A percentile compares a stretch with the other conserved stretches of the same genome.
phyloP scores from a whole-genome alignment of 148 eudicot genomes.

The Rhododendron vialii region DNA sequence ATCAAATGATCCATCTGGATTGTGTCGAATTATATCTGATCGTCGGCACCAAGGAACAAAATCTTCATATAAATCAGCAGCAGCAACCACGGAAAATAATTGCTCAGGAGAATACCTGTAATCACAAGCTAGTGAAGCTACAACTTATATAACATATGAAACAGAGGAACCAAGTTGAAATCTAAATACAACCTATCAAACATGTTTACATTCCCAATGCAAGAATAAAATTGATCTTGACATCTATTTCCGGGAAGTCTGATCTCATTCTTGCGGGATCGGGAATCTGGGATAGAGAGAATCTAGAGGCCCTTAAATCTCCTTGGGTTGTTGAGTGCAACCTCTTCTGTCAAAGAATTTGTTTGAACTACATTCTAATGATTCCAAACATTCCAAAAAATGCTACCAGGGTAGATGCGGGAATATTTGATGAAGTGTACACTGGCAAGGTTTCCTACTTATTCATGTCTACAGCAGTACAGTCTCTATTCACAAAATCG shows the following conservation, averaged over 20 bases:
- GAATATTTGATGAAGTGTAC: neutral
- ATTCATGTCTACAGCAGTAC: neutral
- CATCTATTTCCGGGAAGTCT: neutral
- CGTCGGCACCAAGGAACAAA: slow-evolving; percentile 92
- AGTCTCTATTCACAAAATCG: neutral
- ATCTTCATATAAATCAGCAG: slow-evolving; percentile 84
- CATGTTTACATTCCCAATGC: slow-evolving; percentile 8
- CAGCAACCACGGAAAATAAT: slow-evolving; percentile 86
- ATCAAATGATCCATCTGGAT: slow-evolving; percentile 86
- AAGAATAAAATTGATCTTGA: neutral
- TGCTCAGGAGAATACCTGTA: slow-evolving; percentile 91
- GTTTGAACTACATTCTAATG: neutral
- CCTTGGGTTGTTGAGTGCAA: neutral
- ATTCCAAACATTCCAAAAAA: neutral
- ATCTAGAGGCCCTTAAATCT: neutral
- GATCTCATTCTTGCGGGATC: neutral
- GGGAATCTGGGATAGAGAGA: neutral
- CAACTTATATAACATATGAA: neutral
- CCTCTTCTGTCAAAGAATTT: neutral
- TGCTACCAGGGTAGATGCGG: neutral
- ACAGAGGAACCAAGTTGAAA: neutral
- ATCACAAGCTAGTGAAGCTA: neutral
- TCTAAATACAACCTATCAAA: neutral
- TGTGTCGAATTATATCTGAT: slow-evolving; percentile 56
- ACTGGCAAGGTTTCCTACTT: neutral